Base-by-base conservation (phyloP, 768 basidiomycete genomes). In the Kwoniella sp. region DNA sequence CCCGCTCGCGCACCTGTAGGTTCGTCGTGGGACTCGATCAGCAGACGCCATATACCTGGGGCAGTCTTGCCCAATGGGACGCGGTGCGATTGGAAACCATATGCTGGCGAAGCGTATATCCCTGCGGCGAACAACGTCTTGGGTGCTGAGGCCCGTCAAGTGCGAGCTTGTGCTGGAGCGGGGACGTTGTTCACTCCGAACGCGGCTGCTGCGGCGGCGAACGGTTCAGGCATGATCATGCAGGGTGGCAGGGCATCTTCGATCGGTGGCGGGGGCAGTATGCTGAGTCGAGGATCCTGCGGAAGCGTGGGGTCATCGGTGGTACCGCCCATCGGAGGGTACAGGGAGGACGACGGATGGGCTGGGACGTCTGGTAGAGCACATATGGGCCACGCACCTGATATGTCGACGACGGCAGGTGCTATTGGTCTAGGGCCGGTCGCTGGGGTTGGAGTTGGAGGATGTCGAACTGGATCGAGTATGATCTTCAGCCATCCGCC, bases 301-400 rank as follows among this genome's bases (percentile, higher is more conserved):
- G 41, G 34, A 34, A 34, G 34, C 13, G 34, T 34, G 7, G 34
- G 34, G 34, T 34, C 34, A 34, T 45, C 41, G 4, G 41, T 45
- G 41, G 41, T 45, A 45, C 41, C 41, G 41, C 41, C 41, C 11
- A 45, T 45, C 3, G 41, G 41, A 45, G 41, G 41, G 20, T 45
- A 45, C 15, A 45, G 41, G 50, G 34, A 59, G 2, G 75, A 76
- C 41, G 75, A 76, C 41, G 71, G 73, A 23, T 74, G 75, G 73
- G 57, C 68, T 54, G 71, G 75, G 25, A 56, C 61, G n/a, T 7
- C 59, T 7, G 73, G 73, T 1, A 48, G 75, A 31, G 23, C 22
- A 8, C 75, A 74, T 65, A 2, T 37, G 15, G 67, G 65, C 23
- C 65, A 71, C 50, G 53, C 60, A 26, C 75, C 75, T 17, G 75